phyloP scores from a whole-genome alignment of 306 rosid species.

The Sophora flavescens region DNA sequence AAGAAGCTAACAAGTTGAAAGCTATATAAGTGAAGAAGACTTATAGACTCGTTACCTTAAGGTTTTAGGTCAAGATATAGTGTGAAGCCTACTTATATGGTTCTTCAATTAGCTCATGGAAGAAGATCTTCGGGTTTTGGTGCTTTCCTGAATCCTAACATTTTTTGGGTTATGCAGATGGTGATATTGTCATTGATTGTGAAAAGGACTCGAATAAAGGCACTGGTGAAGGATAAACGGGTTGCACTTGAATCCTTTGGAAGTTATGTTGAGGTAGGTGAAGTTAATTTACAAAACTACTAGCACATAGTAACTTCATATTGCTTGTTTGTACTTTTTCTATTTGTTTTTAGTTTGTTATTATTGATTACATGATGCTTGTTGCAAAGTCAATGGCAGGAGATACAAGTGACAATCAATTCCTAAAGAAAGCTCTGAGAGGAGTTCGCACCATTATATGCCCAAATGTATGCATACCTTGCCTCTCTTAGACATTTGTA shows the following conservation, averaged over 20 bases:
- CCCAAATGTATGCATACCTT: slow-evolving; percentile 74
- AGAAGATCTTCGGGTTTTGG: too few relatives aligned
- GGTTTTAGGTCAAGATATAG: too few relatives aligned
- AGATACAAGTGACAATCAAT: slow-evolving; percentile 70
- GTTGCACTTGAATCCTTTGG: slow-evolving; percentile 96
- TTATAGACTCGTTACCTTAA: too few relatives aligned
- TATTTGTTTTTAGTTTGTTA: slow-evolving; percentile 18
- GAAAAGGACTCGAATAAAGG: slow-evolving; percentile 76
- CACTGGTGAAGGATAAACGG: slow-evolving; percentile 86
- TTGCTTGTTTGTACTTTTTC: slow-evolving; percentile 25
- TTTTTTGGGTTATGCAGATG: slow-evolving; percentile 73
- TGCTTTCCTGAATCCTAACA: too few relatives aligned
- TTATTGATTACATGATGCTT: slow-evolving; percentile 44
- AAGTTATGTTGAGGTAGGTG: slow-evolving; percentile 85
- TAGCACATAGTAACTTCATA: neutral
- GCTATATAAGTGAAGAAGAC: too few relatives aligned
- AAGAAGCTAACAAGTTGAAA: too few relatives aligned
- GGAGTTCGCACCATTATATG: slow-evolving; percentile 89
- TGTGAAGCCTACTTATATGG: too few relatives aligned
- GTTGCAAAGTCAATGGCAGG: slow-evolving; percentile 74
- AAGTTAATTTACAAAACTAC: slow-evolving; percentile 41
- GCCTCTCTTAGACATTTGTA: slow-evolving; percentile 23
- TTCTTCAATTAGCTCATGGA: too few relatives aligned
- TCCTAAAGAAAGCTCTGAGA: slow-evolving; percentile 73
- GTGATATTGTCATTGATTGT: slow-evolving; percentile 90